Conservation (phyloP, 225 moss, liverwort and hornwort genomes). For the Rhytidiadelphus loreus region DNA sequence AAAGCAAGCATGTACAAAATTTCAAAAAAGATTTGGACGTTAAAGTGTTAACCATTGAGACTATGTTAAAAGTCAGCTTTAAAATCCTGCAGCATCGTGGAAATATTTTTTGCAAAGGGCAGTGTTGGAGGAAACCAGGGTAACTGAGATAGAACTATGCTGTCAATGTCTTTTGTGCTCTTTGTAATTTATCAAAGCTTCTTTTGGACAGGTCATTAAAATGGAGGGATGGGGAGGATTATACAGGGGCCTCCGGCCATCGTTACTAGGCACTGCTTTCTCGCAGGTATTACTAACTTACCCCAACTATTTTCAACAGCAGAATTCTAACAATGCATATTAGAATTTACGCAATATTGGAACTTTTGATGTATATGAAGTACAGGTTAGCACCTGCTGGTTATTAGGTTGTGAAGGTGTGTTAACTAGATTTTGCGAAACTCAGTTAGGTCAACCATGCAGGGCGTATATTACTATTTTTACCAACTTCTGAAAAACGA, state of each 20-base stretch:
- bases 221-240: slow-evolving; percentile 95
- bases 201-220: slow-evolving; percentile 51
- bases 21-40: neutral
- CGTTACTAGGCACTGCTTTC: slow-evolving; percentile 76
- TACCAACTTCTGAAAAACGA: slow-evolving; percentile 87
- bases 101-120: neutral
- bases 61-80: neutral
- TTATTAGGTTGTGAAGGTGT: neutral
- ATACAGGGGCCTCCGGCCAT: slow-evolving; percentile 78
- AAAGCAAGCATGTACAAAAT: neutral
- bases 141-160: neutral
- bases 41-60: neutral
- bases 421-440: neutral
- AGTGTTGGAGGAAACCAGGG: neutral
- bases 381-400: neutral
- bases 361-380: neutral
- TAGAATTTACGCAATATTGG: neutral
- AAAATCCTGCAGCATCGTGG: neutral
- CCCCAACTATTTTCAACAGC: neutral
- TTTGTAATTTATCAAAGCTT: neutral
- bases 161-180: neutral
- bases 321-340: neutral
- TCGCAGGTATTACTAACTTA: slow-evolving; percentile 55
- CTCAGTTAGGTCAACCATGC: neutral
- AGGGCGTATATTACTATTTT: slow-evolving; percentile 99